Conservation (phyloP, 257 asterid species). For the Catharanthus roseus region DNA sequence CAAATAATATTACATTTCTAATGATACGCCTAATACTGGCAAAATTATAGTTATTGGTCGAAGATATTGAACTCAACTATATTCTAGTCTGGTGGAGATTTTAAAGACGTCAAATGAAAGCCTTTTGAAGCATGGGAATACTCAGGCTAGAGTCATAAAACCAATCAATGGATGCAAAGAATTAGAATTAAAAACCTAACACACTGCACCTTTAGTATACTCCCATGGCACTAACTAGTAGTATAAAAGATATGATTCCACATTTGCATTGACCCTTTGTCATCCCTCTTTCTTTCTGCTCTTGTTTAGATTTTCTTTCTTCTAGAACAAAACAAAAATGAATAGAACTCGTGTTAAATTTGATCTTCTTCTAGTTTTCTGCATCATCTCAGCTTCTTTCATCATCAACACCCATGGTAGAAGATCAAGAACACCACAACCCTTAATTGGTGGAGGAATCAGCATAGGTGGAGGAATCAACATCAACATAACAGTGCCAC, state of each 20-base stretch:
- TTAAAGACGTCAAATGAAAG: too few species aligned
- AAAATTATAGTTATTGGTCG: too few species aligned
- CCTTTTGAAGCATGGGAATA: too few species aligned
- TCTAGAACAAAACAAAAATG: conserved; percentile 3
- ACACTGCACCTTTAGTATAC: neutral
- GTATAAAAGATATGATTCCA: neutral
- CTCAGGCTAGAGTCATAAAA: neutral
- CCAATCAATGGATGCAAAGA: neutral
- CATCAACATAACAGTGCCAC: conserved; percentile 3
- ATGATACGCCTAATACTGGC: too few species aligned
- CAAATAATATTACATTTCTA: too few species aligned
- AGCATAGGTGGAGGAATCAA: conserved; percentile 2
- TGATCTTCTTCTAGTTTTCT: neutral
- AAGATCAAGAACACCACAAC: conserved; percentile 9
- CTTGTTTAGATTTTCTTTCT: neutral
- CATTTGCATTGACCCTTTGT: neutral
- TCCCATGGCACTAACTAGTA: neutral
- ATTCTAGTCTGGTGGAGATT: too few species aligned
- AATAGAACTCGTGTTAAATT: neutral
- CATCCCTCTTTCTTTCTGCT: neutral
- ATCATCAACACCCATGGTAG: conserved; percentile 5
- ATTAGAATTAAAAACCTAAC: neutral
- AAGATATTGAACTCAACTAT: too few species aligned
- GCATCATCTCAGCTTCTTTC: conserved; percentile 14
- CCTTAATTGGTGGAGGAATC: neutral